phyloP scores from a whole-genome alignment of 306 rosid genomes.

The Phaseolus lunatus region DNA sequence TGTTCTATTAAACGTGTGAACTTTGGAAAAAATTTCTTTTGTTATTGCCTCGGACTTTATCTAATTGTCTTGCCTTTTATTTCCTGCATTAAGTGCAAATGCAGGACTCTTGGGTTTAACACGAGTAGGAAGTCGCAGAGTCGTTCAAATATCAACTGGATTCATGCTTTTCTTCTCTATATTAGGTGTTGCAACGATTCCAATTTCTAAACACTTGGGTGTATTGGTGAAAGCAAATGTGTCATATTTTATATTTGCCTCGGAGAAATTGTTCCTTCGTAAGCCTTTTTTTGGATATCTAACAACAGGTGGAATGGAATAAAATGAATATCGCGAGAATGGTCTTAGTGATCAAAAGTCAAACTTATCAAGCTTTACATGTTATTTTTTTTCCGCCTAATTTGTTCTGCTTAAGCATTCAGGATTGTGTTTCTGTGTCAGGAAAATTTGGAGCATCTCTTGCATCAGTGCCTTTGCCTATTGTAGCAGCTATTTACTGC shows the following conservation, averaged over 20 bases:
- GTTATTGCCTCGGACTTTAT: not conserved
- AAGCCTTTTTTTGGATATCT: conserved; percentile 1
- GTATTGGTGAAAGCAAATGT: not conserved
- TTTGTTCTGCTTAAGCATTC: conserved; percentile 28
- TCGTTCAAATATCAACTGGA: conserved; percentile 73
- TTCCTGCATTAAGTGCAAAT: conserved; percentile 66
- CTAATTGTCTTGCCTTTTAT: conserved; percentile 46
- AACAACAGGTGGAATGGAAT: not conserved
- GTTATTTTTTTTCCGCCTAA: not conserved
- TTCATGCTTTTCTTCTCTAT: conserved; percentile 92
- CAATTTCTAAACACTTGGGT: not conserved
- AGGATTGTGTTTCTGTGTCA: conserved; percentile 45
- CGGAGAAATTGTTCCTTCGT: not conserved
- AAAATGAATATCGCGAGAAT: not conserved
- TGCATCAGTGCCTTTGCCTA: conserved; percentile 83
- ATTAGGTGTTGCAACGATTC: conserved; percentile 58
- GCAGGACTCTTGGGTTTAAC: conserved; percentile 93
- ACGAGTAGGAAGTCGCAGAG: conserved; percentile 73
- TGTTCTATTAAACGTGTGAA: not conserved
- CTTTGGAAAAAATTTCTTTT: conserved; percentile 39
- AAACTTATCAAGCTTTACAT: not conserved
- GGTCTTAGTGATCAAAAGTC: not conserved
- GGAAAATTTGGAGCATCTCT: conserved; percentile 88
- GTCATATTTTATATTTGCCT: not conserved
- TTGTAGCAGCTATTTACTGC: conserved; percentile 83